phyloP scores from a whole-genome alignment of 2,329 filamentous ascomycete genomes.

The Pseudocercospora fijiensis region DNA sequence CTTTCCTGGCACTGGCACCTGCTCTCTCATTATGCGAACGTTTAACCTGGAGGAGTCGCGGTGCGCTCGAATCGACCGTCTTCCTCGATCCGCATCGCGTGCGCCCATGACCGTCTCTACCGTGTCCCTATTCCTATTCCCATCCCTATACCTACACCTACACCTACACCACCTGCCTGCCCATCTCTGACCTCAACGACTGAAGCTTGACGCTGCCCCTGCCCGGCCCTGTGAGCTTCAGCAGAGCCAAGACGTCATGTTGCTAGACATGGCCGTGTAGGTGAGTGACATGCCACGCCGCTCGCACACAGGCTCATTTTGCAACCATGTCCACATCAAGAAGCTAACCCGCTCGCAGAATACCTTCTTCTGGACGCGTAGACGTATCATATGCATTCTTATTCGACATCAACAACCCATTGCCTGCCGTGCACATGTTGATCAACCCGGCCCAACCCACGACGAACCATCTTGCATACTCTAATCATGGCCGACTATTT shows the following conservation, averaged over 20 bases:
- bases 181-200: background rate
- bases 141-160: constrained; percentile 10
- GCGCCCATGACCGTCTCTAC: constrained; percentile 20
- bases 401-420: constrained; percentile 33
- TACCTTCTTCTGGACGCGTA: constrained; percentile 18
- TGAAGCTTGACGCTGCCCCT: background rate
- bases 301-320: constrained; percentile 5
- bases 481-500: constrained; percentile 46
- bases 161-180: constrained; percentile 9
- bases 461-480: background rate
- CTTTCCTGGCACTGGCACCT: constrained; percentile 11
- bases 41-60: constrained; percentile 16
- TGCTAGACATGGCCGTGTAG: constrained; percentile 8
- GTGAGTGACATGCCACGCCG: constrained; percentile 3
- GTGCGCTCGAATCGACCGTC: constrained; percentile 5
- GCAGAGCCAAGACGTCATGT: constrained; percentile 12
- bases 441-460: background rate
- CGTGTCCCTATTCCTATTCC: constrained; percentile 12
- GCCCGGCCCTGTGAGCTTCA: background rate
- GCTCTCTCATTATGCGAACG: constrained; percentile 15
- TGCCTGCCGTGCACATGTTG: constrained; percentile 22
- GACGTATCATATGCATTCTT: constrained; percentile 22
- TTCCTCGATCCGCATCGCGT: constrained; percentile 12
- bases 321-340: background rate
- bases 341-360: constrained; percentile 13